Evolutionary conservation across 2,329 filamentous ascomycete genomes (phyloP), one percentile per base, ranked within the genome.

Genomic region (Thermoascus crustaceus): DNA sequence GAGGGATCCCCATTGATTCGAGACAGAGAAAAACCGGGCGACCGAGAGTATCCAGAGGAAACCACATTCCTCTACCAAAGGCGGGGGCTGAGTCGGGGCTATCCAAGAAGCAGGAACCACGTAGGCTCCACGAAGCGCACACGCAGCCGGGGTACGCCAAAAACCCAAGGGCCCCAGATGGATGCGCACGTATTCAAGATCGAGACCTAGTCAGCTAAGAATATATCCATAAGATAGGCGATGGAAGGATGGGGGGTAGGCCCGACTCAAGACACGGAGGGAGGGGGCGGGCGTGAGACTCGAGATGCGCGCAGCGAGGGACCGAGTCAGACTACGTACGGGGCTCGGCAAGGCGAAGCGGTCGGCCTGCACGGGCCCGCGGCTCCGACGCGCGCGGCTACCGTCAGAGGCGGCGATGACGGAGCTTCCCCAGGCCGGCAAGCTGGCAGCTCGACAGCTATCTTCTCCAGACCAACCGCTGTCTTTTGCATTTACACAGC

Each of bases 1-100:
- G 47, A 46, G 41, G 43, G 40, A 47, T 57, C 52, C 54, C 61
- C 61, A 65, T 65, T 57, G 60, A 63, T 55, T 48, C 49, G 45
- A 42, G 39, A 44, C 24, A 46, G 43, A 49, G 39, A 39, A 52
- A 49, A 37, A 50, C 40, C 46, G 46, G 46, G 37, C 46, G 46
- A 54, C 46, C 46, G 41, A 48, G 38, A 37, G 30, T 43, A 43
- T 43, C 38, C 42, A 50, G 45, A 54, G 49, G 43, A 52, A 50
- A 47, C 55, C 50, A 52, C 60, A 64, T 63, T 61, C 60, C 61
- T 57, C 47, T 44, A 39, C 45, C 24, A 23, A 30, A 23, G 34
- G 34, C 43, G 40, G 41, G 32, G 44, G 40, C 38, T 36, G 41
- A 37, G 34, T 37, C 30, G 25, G 38, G 30, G 37, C 23, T 41